phyloP scores from a whole-genome alignment of 495 filamentous ascomycete species.

The Pyrenula massariospora region DNA sequence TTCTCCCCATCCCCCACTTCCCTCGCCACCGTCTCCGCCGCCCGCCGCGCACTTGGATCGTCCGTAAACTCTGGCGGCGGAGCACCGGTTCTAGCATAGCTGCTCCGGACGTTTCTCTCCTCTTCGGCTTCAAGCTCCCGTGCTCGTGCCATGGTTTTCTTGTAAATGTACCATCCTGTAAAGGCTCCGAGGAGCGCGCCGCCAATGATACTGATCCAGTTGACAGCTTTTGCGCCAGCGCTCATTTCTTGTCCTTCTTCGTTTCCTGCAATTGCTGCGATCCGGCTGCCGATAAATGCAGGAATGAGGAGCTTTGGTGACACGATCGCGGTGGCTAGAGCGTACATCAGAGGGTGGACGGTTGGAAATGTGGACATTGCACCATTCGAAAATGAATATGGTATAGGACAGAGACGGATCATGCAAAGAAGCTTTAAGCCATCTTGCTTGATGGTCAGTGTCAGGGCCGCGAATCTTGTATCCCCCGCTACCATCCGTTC shows the following conservation, averaged over 20 bases:
- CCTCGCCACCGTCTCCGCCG: slow-evolving; percentile 28
- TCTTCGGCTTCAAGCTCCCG: slow-evolving; percentile 78
- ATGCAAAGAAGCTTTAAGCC: slow-evolving; percentile 81
- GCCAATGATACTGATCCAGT: slow-evolving; percentile 70
- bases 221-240: slow-evolving; percentile 46
- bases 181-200: slow-evolving; percentile 55
- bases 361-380: slow-evolving; percentile 89
- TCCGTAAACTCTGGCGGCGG: slow-evolving; percentile 32
- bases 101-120: slow-evolving; percentile 33
- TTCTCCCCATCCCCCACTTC: slow-evolving; percentile 29
- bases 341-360: slow-evolving; percentile 64
- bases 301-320: slow-evolving; percentile 83
- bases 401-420: slow-evolving; percentile 86
- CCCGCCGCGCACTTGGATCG: slow-evolving; percentile 28
- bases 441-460: slow-evolving; percentile 63
- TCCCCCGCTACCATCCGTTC: slow-evolving; percentile 70
- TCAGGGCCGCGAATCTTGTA: slow-evolving; percentile 60
- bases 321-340: slow-evolving; percentile 63
- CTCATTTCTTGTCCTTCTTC: slow-evolving; percentile 43
- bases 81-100: slow-evolving; percentile 25
- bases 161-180: slow-evolving; percentile 80
- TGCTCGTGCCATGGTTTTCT: slow-evolving; percentile 72
- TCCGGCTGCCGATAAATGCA: slow-evolving; percentile 74
- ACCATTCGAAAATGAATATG: slow-evolving; percentile 91
- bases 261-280: slow-evolving; percentile 56